Conservation (phyloP, 179 eudicot species). For the Gypsophila paniculata region DNA sequence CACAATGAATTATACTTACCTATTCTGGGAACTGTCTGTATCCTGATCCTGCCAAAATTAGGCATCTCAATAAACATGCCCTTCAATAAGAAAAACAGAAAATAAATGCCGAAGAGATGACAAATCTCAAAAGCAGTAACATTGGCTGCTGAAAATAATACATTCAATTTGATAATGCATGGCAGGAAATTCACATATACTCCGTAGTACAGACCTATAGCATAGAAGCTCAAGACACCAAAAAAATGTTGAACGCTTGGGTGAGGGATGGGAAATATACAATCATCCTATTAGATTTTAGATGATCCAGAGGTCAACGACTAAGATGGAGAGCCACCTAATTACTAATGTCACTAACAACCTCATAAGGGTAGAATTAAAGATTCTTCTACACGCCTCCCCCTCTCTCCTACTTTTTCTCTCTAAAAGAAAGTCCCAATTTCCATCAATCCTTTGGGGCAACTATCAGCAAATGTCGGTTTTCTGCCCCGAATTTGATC, state of each 20-base stretch:
- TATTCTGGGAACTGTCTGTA: slow-evolving; percentile 36
- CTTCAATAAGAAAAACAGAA: slow-evolving; percentile 16
- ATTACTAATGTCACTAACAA: too few species aligned
- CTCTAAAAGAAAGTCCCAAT: too few species aligned
- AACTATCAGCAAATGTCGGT: too few species aligned
- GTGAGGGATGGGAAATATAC: background rate
- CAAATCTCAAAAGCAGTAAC: slow-evolving; percentile 17
- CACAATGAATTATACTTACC: slow-evolving; percentile 37
- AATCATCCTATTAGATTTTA: background rate
- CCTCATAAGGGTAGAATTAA: too few species aligned
- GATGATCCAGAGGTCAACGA: background rate
- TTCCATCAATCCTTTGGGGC: too few species aligned
- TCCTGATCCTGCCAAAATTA: slow-evolving; percentile 68
- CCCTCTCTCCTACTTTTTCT: too few species aligned
- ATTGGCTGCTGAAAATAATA: slow-evolving; percentile 12
- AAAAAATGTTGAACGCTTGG: background rate
- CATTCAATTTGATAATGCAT: background rate
- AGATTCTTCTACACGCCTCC: too few species aligned
- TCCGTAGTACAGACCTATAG: background rate
- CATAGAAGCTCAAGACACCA: background rate
- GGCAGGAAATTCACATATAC: background rate
- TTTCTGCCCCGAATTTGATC: too few species aligned
- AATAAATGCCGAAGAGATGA: slow-evolving; percentile 28
- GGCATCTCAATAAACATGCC: slow-evolving; percentile 25
- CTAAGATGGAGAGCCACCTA: background rate